Conservation (phyloP, 306 rosid species). For the Mimosa pudica region DNA sequence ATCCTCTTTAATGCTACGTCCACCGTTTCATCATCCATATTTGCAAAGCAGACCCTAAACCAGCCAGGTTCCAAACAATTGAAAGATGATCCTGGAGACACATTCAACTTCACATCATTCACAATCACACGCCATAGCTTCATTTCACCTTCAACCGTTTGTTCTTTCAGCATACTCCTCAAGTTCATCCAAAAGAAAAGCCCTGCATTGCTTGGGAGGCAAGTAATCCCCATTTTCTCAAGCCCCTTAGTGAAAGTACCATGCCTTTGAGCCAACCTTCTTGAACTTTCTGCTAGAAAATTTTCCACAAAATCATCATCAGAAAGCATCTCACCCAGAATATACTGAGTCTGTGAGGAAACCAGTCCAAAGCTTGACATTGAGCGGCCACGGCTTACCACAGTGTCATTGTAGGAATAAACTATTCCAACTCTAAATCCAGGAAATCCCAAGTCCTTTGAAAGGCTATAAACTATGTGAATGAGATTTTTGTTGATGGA, state of each 20-base stretch:
- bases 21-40: constrained; percentile 77
- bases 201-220: constrained; percentile 76
- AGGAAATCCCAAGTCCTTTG: constrained; percentile 92
- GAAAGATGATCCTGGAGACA: constrained; percentile 84
- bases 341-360: constrained; percentile 74
- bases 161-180: constrained; percentile 50
- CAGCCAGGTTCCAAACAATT: constrained; percentile 82
- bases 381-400: constrained; percentile 54
- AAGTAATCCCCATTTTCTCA: constrained; percentile 57
- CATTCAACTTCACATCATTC: constrained; percentile 75
- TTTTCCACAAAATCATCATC: constrained; percentile 56
- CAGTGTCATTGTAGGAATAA: constrained; percentile 73
- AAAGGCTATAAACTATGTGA: constrained; percentile 77
- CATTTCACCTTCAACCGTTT: constrained; percentile 70
- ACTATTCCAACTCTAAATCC: constrained; percentile 85
- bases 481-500: constrained; percentile 58
- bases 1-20: constrained; percentile 68
- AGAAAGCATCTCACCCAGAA: constrained; percentile 63
- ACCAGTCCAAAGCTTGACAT: constrained; percentile 93
- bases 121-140: constrained; percentile 67
- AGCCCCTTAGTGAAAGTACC: constrained; percentile 51
- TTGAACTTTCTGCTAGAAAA: constrained; percentile 52
- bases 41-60: constrained; percentile 92
- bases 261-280: constrained; percentile 53
- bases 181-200: constrained; percentile 87